These are phyloP conservation scores for Ganoderma sinense DNA, from an alignment of 1,284 basidiomycete genomes.

Conservation along the genomic window DNA sequence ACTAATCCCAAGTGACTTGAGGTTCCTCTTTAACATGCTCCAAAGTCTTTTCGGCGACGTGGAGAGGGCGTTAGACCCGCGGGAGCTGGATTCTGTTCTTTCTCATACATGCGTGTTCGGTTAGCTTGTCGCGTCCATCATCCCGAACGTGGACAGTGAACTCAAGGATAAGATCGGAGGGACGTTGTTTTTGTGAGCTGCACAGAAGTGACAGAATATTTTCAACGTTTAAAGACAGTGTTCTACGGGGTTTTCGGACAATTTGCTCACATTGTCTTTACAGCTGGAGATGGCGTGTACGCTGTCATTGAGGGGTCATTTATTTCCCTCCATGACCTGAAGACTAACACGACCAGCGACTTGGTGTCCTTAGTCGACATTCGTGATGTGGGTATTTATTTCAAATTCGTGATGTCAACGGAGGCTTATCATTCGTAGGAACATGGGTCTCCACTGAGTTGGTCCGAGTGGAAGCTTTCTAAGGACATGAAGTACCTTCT, in stretches of 20 bases:
- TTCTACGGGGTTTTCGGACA: not conserved
- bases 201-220: too few species aligned
- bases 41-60: too few species aligned
- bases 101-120: too few species aligned
- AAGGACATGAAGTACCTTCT: constrained; percentile 90
- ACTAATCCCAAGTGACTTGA: too few species aligned
- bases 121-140: too few species aligned
- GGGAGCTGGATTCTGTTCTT: too few species aligned
- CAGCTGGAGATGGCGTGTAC: constrained; percentile 90
- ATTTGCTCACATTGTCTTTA: constrained; percentile 35
- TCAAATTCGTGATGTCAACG: not conserved
- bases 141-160: too few species aligned
- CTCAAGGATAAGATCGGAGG: too few species aligned
- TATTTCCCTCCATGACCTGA: constrained; percentile 82
- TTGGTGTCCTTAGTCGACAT: constrained; percentile 68
- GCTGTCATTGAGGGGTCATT: constrained; percentile 66
- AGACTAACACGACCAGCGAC: constrained; percentile 72
- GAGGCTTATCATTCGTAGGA: constrained; percentile 49
- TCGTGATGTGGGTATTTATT: constrained; percentile 59
- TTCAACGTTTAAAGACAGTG: not conserved
- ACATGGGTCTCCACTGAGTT: constrained; percentile 59
- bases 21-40: too few species aligned
- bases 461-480: constrained; percentile 80
- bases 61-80: too few species aligned
- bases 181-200: too few species aligned